These are phyloP conservation scores for Coemansia sp. DNA, from an alignment of 192 early-diverging fungal species.

Conservation along the genomic window DNA sequence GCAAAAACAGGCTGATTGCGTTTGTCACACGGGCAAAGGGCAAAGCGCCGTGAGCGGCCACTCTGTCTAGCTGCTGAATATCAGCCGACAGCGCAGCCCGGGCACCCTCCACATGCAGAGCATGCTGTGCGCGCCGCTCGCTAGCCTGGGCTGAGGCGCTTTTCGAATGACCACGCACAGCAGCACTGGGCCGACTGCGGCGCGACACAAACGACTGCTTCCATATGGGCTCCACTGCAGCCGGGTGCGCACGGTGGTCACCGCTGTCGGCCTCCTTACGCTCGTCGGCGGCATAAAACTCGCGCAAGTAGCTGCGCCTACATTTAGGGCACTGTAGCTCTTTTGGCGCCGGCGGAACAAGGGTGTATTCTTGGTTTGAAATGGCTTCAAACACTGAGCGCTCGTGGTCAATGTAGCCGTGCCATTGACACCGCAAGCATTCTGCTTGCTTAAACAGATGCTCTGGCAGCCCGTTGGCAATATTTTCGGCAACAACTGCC, in stretches of 20 bases:
- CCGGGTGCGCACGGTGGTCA: neutral
- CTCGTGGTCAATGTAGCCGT: slow-evolving; percentile 34
- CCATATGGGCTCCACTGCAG: neutral
- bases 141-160: neutral
- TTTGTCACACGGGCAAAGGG: slow-evolving; percentile 40
- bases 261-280: neutral
- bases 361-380: neutral
- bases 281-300: slow-evolving; percentile 43
- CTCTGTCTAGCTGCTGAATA: neutral
- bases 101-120: slow-evolving; percentile 2
- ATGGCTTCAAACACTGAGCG: slow-evolving; percentile 16
- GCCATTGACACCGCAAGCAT: slow-evolving; percentile 49
- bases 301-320: slow-evolving; percentile 39
- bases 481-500: slow-evolving; percentile 6
- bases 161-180: neutral
- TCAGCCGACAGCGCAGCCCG: neutral
- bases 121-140: neutral
- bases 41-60: neutral
- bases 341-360: neutral
- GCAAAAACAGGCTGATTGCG: slow-evolving; percentile 34
- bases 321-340: slow-evolving; percentile 37
- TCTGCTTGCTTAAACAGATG: slow-evolving; percentile 43
- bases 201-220: slow-evolving; percentile 8
- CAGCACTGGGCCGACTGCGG: slow-evolving; percentile 3
- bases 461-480: slow-evolving; percentile 6